Base-by-base conservation (phyloP, 169 alveolate genomes). In the Cryptosporidium bovis region DNA sequence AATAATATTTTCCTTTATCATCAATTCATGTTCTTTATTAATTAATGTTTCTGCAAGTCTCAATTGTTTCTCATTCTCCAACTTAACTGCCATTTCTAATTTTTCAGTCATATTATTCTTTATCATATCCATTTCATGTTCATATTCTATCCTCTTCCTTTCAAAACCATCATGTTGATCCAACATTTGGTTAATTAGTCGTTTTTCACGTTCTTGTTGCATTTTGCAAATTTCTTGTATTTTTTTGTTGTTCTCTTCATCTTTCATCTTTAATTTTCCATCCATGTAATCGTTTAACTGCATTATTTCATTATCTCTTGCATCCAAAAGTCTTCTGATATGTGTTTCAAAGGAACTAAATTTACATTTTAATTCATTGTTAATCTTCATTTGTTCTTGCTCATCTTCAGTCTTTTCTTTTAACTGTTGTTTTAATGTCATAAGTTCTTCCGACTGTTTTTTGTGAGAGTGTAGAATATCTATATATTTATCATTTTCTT, bases 151-250 rank as follows among this genome's bases (percentile, higher is more conserved):
- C 36, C 87, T 77, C 64, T 77, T 56, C 50, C 71, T 58, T 62
- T 77, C 87, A 60, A 77, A 77, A 12, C 87, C 87, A 60, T 77
- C 87, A n/a, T 77, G 87, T 18, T 77, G 87, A 62, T 77, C 87
- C 33, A 77, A 15, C 71, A 77, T 77, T 46, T 77, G 87, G 46
- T 77, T 77, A 46, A 77, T 77, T 33, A 77, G 27, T 4, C 65
- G 31, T 12, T 62, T 77, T 62, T 77, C 87, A 33, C 87, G 50
- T 24, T 56, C 71, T 77, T 77, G 87, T 20, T 77, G 87, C 64
- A 77, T 62, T 60, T 62, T 56, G 44, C 87, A 77, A 16, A 77
- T 60, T 24, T 77, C 87, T 24, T 77, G 87, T n/a, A 77, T 77
- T 44, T 60, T 77, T 46, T 13, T 15, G n/a, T 77, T 77, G 10